Evolutionary conservation across 345 rosid species (phyloP).

Genomic region (Citrus trifoliata): DNA sequence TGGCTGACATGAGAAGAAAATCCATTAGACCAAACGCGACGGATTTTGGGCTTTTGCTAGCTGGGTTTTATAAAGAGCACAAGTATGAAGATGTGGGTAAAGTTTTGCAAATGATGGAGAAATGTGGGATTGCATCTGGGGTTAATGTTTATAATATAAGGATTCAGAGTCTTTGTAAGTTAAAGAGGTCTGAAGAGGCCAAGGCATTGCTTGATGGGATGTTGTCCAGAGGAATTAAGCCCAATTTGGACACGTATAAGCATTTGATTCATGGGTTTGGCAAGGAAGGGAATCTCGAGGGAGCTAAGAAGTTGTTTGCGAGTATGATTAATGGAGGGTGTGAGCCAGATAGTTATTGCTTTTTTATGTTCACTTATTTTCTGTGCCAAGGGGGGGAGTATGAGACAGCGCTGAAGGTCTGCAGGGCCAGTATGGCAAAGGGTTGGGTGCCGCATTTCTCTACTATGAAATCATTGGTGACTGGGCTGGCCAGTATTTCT

Average conservation of each 20-base stretch:
- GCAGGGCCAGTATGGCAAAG: slow-evolving; percentile 61
- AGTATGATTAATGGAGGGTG: slow-evolving; percentile 49
- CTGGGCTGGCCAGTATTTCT: slow-evolving; percentile 48
- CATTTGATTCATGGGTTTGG: slow-evolving; percentile 81
- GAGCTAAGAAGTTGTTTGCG: slow-evolving; percentile 63
- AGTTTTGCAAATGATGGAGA: slow-evolving; percentile 58
- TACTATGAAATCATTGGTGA: slow-evolving; percentile 64
- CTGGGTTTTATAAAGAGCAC: slow-evolving; percentile 73
- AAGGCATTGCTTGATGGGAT: slow-evolving; percentile 56
- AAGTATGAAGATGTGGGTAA: slow-evolving; percentile 70
- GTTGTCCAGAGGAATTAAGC: slow-evolving; percentile 42
- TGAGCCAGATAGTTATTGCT: slow-evolving; percentile 48
- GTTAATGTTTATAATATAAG: slow-evolving; percentile 49
- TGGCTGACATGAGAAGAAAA: slow-evolving; percentile 78
- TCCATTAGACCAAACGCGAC: slow-evolving; percentile 44
- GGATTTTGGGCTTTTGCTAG: slow-evolving; percentile 49
- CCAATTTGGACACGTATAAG: slow-evolving; percentile 38
- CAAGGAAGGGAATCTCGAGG: slow-evolving; percentile 54
- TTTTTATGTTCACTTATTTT: slow-evolving; percentile 50
- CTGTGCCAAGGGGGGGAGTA: slow-evolving; percentile 65
- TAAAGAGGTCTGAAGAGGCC: slow-evolving; percentile 54
- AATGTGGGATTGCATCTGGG: slow-evolving; percentile 37
- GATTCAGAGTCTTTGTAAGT: slow-evolving; percentile 68
- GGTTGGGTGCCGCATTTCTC: slow-evolving; percentile 66
- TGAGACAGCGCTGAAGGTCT: slow-evolving; percentile 51